phyloP scores from a whole-genome alignment of 495 filamentous ascomycete species.

The Pseudomonodictys pantanalensis region DNA sequence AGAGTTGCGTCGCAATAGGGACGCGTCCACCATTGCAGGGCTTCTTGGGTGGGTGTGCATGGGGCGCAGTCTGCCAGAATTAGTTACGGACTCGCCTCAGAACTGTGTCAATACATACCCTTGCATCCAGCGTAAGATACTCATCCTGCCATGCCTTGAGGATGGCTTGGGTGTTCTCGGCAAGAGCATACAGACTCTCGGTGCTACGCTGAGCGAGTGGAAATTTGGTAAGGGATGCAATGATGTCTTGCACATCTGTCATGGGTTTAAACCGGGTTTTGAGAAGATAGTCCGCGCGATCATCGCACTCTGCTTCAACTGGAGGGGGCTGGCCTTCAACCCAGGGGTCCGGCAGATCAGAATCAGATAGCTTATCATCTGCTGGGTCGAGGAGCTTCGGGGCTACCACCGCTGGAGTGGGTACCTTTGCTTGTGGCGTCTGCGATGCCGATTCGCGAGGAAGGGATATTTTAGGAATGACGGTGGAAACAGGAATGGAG shows the following conservation, averaged over 20 bases:
- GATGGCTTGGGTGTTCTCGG: conserved; percentile 52
- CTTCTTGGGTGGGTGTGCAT: conserved; percentile 43
- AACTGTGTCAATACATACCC: conserved; percentile 6
- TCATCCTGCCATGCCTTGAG: conserved; percentile 64
- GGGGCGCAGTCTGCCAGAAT: conserved; percentile 38
- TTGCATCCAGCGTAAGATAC: conserved; percentile 57
- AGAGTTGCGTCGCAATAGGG: conserved; percentile 31
- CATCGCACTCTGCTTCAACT: conserved; percentile 26
- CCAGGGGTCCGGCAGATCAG: conserved; percentile 25
- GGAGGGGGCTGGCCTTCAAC: conserved; percentile 9
- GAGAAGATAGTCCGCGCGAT: conserved; percentile 30
- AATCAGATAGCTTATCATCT: conserved; percentile 32
- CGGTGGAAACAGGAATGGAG: background rate
- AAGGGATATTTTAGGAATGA: conserved; percentile 7
- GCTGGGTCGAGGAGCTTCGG: conserved; percentile 12
- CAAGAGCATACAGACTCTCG: conserved; percentile 53
- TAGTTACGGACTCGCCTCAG: conserved; percentile 1
- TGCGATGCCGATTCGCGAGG: background rate
- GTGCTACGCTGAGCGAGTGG: conserved; percentile 37
- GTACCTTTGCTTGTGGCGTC: conserved; percentile 7
- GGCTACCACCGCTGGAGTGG: conserved; percentile 3
- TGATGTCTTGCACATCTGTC: conserved; percentile 32
- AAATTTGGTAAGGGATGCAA: conserved; percentile 35
- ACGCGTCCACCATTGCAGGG: conserved; percentile 40
- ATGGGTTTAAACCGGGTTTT: conserved; percentile 35